Evolutionary conservation across 495 filamentous ascomycete species (phyloP).

Genomic region (Penicillium coprophilum): DNA sequence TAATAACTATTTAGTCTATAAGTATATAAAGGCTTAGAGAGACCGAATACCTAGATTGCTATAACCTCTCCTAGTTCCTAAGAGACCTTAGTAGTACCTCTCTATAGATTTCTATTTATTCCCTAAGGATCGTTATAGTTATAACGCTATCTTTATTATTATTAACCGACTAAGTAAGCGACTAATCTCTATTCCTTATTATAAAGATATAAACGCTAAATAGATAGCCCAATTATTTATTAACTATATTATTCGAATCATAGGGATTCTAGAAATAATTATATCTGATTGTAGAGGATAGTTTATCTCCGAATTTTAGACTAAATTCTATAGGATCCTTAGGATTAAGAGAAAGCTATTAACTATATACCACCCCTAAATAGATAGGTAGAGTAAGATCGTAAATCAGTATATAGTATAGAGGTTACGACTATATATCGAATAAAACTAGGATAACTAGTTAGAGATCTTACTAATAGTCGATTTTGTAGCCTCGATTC

Average conservation of each 20-base stretch:
- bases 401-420: no score
- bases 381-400: no score
- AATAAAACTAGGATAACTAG: no score
- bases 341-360: no score
- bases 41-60: no score
- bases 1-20: no score
- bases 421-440: no score
- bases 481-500: background rate
- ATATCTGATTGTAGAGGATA: conserved; percentile 3
- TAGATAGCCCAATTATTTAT: background rate
- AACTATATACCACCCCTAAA: no score
- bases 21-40: no score
- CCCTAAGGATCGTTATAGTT: background rate
- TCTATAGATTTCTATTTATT: background rate
- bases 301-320: conserved; percentile 12
- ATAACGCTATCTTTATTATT: background rate
- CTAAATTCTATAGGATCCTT: background rate
- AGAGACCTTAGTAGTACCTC: background rate
- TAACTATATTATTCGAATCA: background rate
- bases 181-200: background rate
- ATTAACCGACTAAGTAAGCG: background rate
- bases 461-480: background rate
- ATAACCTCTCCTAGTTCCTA: background rate
- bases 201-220: background rate
- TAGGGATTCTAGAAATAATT: background rate